These are phyloP conservation scores for Eucalyptus regnans DNA, from an alignment of 345 rosid species.

Conservation along the genomic window DNA sequence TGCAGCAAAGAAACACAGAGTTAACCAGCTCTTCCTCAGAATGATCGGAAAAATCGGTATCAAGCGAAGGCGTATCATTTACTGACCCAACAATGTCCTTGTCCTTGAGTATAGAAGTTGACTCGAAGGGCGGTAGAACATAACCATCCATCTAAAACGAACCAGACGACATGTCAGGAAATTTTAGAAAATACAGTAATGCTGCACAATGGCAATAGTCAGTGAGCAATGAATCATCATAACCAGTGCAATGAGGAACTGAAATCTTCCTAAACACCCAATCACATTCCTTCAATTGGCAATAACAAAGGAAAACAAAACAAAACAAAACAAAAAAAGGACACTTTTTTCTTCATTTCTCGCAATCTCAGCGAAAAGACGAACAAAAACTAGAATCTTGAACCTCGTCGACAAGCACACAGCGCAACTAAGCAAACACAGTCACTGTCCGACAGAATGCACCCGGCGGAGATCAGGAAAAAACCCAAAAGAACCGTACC, in stretches of 20 bases:
- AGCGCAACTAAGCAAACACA: not conserved
- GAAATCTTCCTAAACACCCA: not conserved
- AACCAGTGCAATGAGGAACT: not conserved
- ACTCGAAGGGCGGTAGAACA: conserved; percentile 78
- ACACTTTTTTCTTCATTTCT: not conserved
- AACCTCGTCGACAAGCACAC: not conserved
- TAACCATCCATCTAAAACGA: conserved; percentile 84
- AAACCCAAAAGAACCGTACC: conserved; percentile 15
- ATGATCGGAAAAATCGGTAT: not conserved
- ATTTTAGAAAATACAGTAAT: not conserved
- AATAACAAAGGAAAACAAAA: no score
- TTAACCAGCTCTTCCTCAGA: not conserved
- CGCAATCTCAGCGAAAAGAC: not conserved
- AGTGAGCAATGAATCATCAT: not conserved
- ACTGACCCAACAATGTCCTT: conserved; percentile 70
- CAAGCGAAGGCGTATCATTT: not conserved
- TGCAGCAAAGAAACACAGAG: not conserved
- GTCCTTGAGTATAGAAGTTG: conserved; percentile 61
- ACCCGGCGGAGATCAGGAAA: not conserved
- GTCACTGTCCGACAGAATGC: not conserved
- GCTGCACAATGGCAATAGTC: not conserved
- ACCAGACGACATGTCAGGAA: not conserved
- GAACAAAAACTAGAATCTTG: not conserved
- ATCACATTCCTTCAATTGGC: not conserved
- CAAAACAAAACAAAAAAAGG: not conserved